These are phyloP conservation scores for Clarireedia paspali DNA, from an alignment of 2,329 filamentous ascomycete genomes.

Conservation along the genomic window DNA sequence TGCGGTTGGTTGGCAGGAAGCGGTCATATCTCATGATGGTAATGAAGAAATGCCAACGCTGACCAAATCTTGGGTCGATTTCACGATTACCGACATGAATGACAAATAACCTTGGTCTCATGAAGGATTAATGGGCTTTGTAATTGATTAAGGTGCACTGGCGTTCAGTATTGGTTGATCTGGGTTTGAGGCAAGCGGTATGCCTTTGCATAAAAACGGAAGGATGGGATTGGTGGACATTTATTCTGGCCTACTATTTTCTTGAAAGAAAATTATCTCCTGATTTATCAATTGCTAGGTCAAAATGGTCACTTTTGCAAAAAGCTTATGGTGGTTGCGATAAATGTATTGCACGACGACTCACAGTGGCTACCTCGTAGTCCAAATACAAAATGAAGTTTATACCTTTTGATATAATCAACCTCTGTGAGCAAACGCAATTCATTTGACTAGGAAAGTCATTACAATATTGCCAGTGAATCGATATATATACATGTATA, in stretches of 20 bases:
- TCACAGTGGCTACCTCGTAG: conserved; percentile 1
- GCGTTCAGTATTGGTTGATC: conserved; percentile 11
- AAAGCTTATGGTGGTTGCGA: conserved; percentile 3
- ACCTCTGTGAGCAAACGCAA: neutral
- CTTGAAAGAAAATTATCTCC: neutral
- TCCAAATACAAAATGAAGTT: conserved; percentile 4
- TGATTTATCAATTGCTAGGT: conserved; percentile 1
- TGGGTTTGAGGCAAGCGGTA: conserved; percentile 7
- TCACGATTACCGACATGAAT: conserved; percentile 1
- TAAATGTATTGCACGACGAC: conserved; percentile 3
- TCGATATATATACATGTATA: no score
- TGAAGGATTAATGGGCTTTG: conserved; percentile 2
- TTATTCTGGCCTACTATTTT: conserved; percentile 8
- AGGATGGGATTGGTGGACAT: conserved; percentile 4
- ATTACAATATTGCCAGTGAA: no score
- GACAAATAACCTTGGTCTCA: conserved; percentile 1
- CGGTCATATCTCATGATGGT: conserved; percentile 16
- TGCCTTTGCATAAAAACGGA: conserved; percentile 12
- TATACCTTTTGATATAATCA: neutral
- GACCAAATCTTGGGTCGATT: conserved; percentile 22
- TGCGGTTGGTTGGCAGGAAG: conserved; percentile 29
- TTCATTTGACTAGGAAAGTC: neutral
- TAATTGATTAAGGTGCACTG: conserved; percentile 11
- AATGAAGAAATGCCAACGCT: conserved; percentile 20
- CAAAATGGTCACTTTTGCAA: conserved; percentile 2